Evolutionary conservation across 1,284 basidiomycete species (phyloP).

Genomic region (Sphagnurus paluster): DNA sequence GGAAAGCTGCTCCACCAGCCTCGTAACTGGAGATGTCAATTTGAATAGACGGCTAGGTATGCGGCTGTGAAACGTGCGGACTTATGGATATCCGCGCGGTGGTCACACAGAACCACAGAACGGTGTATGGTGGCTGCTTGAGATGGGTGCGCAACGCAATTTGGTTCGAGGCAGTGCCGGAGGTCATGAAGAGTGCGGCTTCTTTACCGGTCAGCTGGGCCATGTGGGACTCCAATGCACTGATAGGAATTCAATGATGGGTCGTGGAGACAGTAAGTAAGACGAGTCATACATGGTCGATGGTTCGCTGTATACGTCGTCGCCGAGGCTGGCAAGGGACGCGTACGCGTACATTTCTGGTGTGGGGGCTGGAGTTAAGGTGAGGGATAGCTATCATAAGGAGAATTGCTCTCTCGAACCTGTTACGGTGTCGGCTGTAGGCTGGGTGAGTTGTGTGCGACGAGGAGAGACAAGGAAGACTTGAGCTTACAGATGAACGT

Average conservation of each 20-base stretch:
- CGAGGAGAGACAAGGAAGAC: conserved; percentile 1
- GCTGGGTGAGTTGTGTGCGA: conserved; percentile 16
- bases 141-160: conserved; percentile 87
- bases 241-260: conserved; percentile 24
- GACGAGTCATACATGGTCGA: conserved; percentile 37
- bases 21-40: conserved; percentile 54
- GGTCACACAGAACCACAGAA: conserved; percentile 87
- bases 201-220: conserved; percentile 87
- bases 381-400: background rate
- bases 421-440: conserved; percentile 75
- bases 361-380: conserved; percentile 54
- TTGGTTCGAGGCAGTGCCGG: conserved; percentile 93
- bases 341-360: conserved; percentile 79
- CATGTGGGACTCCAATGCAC: conserved; percentile 75
- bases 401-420: conserved; percentile 44
- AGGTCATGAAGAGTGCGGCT: conserved; percentile 81
- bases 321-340: conserved; percentile 65
- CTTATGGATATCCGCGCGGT: conserved; percentile 81
- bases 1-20: conserved; percentile 90
- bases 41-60: conserved; percentile 8
- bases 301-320: conserved; percentile 71
- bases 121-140: conserved; percentile 83
- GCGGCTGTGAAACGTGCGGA: conserved; percentile 24
- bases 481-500: conserved; percentile 69
- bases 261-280: background rate